phyloP scores from a whole-genome alignment of 345 rosid genomes.

The Excoecaria agallocha region DNA sequence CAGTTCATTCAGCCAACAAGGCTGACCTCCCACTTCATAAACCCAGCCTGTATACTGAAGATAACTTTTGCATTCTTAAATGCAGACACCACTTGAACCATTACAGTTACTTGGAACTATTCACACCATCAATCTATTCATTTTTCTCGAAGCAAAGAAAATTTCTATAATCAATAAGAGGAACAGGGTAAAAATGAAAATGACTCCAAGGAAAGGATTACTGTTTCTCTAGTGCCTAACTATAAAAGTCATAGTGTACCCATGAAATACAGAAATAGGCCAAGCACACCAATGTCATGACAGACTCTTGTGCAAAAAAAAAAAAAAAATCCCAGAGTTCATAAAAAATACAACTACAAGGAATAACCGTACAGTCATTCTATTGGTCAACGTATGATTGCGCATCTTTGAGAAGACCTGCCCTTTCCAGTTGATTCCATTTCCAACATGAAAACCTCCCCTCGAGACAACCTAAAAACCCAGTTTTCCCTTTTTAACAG shows the following conservation, averaged over 20 bases:
- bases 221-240: background rate
- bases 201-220: background rate
- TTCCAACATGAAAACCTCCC: slow-evolving; percentile 98
- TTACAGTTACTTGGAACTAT: background rate
- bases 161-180: background rate
- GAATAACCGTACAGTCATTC: slow-evolving; percentile 78
- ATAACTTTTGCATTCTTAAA: background rate
- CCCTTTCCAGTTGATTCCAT: slow-evolving; percentile 99
- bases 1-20: background rate
- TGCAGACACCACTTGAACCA: background rate
- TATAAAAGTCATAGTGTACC: background rate
- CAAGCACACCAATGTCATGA: background rate
- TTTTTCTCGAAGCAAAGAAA: background rate
- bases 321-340: background rate
- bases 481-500: slow-evolving; percentile 10
- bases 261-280: background rate
- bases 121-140: background rate
- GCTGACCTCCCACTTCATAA: background rate
- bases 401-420: slow-evolving; percentile 99
- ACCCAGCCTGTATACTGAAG: background rate
- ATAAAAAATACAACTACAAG: slow-evolving; percentile 1
- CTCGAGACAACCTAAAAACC: slow-evolving; percentile 87
- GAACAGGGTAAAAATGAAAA: background rate
- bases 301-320: background rate
- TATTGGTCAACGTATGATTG: slow-evolving; percentile 90